Base-by-base conservation (phyloP, 2,329 filamentous ascomycete species). In the Penicillium sp. region DNA sequence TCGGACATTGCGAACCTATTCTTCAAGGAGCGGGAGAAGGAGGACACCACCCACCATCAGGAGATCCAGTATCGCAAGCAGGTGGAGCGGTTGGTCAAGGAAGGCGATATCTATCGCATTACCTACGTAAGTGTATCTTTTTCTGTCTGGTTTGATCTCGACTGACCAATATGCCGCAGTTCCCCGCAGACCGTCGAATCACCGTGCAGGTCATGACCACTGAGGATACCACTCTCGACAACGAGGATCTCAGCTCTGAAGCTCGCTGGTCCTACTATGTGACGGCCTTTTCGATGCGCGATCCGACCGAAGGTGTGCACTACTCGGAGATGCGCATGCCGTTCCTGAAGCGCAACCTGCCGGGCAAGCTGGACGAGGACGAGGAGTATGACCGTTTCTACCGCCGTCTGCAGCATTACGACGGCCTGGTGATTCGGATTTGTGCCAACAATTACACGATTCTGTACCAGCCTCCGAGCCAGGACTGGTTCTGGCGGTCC, bases 201-300 rank as follows among this genome's bases (percentile, higher is more conserved):
- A 83, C 80, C 1, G 76, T 94, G 8, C 87, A 87, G 27, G 85
- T 94, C 0, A 88, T 95, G 63, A 89, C 93, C 54, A 84, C 84
- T 58, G 87, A 94, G 51, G 88, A 95, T 53, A 84, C 74, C 1
- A 82, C 79, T 0, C 75, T 95, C 73, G 85, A 93, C 59, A 79
- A 83, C 35, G 83, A 84, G 41, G 83, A 88, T 47, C 77, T 81
- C 16, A 76, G 73, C 36, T 67, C 72, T 3, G 76, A 81, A 50
- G 75, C 76, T 47, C 72, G 81, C 26, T 98, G 93, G 93, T 87
- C 91, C 56, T 94, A 94, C 70, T 98, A 98, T 63, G 87, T 95
- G 41, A 90, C 91, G 13, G 89, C 90, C 0, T 97, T 86, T 65
- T 86, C 88, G 52, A 87, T 88, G 48, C 79, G 90, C 16, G 88